Evolutionary conservation across 1,284 basidiomycete species (phyloP), one percentile per base, ranked within the genome.

Genomic region (Microbotryum silenes-acaulis): DNA sequence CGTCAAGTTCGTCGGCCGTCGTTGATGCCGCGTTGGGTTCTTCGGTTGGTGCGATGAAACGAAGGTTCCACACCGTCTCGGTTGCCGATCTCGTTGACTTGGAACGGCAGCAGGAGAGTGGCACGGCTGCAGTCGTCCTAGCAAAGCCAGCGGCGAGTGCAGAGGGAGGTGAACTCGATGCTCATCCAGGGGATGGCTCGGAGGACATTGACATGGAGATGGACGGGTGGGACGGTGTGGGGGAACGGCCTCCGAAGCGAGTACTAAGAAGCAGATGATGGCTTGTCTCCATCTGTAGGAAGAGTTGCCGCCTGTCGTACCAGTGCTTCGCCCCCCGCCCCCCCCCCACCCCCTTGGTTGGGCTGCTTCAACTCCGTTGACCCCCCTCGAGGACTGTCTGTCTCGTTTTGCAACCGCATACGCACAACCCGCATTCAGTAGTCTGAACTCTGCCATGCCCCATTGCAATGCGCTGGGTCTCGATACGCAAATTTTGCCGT

Each of bases 181-280:
- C 60, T 61, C 14, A 44, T 56, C 25, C 44, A 57, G 44, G 25
- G 21, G 42, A 50, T 51, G 56, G 52, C 51, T 25, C 25, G 25
- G 51, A 53, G n/a, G 21, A 33, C 51, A 53, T 53, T 16, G 51
- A 53, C 16, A 53, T 51, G 58, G 60, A 57, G 4, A 54, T 66
- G 57, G 65, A 64, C 3, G 62, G 62, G 4, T 64, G 62, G 65
- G 59, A 66, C 37, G 65, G 65, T 1, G 21, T 61, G 2, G 60
- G 60, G 29, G 62, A 64, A 31, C 50, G 65, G 47, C 62, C 65
- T 21, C 6, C 49, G 2, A 64, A 64, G 51, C 47, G 65, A 14
- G 58, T 60, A 42, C 37, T 42, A 18, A 12, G 37, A 18, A 16
- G 9, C 9, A 42, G 37, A 42, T 42, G 37, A 14, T 31, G 31